These are phyloP conservation scores for Gaultheria prostrata DNA, from an alignment of 148 eudicot genomes.

Conservation along the genomic window DNA sequence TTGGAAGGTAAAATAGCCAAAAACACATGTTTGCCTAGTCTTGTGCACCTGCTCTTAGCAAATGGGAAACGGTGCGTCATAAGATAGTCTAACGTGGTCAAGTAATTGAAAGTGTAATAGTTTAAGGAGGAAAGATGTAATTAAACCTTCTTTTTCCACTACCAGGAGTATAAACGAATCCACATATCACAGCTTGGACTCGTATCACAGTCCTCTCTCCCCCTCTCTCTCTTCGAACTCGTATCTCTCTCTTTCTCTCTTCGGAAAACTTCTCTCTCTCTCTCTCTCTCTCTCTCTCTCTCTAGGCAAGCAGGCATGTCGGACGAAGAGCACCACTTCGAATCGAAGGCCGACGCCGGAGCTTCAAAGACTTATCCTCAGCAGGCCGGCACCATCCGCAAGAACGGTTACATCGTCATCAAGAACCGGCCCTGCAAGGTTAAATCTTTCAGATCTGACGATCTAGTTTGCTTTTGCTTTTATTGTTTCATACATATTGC, in stretches of 20 bases:
- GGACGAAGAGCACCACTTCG: slow-evolving; percentile 8
- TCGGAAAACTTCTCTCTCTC: background rate
- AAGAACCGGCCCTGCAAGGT: slow-evolving; percentile 3
- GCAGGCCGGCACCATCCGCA: slow-evolving; percentile 4
- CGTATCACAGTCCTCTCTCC: background rate
- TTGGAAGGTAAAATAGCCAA: no score
- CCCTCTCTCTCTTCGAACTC: background rate
- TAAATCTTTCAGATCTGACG: background rate
- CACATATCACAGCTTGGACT: background rate
- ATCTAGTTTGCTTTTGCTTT: background rate
- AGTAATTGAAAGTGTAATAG: no score
- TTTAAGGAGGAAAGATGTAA: no score
- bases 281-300: background rate
- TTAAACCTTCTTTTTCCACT: background rate
- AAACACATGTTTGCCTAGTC: no score
- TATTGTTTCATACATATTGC: background rate
- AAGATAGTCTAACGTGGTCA: no score
- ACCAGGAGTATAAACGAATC: background rate
- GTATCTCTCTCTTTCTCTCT: background rate
- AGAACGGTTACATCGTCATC: slow-evolving; percentile 7
- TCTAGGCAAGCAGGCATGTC: background rate
- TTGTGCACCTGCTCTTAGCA: no score
- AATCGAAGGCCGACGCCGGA: slow-evolving; percentile 6
- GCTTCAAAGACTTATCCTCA: background rate
- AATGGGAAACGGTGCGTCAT: no score